Conservation (phyloP, 1,284 basidiomycete species). For the Marasmius oreades region DNA sequence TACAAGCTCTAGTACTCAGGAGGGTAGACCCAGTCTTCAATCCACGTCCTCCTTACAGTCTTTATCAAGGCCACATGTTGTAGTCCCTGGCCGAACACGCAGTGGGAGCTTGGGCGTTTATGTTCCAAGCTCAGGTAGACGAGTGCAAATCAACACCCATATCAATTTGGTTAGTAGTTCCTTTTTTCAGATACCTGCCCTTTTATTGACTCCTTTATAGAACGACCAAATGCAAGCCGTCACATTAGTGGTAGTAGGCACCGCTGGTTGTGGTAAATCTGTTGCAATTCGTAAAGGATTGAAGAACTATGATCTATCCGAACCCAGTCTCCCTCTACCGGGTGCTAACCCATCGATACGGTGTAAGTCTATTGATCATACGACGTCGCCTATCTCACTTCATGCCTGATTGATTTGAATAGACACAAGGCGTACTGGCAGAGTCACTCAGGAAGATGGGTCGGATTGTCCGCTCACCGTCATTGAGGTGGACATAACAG, state of each 20-base stretch:
- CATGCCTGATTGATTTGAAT: background rate
- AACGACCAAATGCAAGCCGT: constrained; percentile 29
- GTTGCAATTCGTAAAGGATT: constrained; percentile 66
- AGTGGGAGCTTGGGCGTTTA: constrained; percentile 56
- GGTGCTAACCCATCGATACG: constrained; percentile 31
- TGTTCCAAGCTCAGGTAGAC: constrained; percentile 29
- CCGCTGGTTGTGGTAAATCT: constrained; percentile 68
- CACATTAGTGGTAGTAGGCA: constrained; percentile 66
- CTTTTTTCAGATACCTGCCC: background rate
- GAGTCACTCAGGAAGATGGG: constrained; percentile 34
- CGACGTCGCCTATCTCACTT: background rate
- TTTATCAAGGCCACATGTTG: constrained; percentile 29
- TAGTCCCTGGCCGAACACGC: constrained; percentile 40
- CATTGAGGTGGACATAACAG: constrained; percentile 51
- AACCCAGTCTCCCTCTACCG: constrained; percentile 35
- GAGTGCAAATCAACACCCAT: constrained; percentile 38
- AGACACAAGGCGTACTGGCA: constrained; percentile 52
- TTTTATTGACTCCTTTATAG: constrained; percentile 10
- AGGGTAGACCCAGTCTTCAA: constrained; percentile 36
- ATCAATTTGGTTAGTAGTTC: constrained; percentile 1
- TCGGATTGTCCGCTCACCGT: constrained; percentile 44
- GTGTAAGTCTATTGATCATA: constrained; percentile 34
- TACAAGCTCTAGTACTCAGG: constrained; percentile 31
- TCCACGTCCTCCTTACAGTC: constrained; percentile 40
- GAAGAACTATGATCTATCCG: constrained; percentile 51